These are phyloP conservation scores for Crithidia fasciculata DNA, from an alignment of 208 protist species.

Conservation along the genomic window DNA sequence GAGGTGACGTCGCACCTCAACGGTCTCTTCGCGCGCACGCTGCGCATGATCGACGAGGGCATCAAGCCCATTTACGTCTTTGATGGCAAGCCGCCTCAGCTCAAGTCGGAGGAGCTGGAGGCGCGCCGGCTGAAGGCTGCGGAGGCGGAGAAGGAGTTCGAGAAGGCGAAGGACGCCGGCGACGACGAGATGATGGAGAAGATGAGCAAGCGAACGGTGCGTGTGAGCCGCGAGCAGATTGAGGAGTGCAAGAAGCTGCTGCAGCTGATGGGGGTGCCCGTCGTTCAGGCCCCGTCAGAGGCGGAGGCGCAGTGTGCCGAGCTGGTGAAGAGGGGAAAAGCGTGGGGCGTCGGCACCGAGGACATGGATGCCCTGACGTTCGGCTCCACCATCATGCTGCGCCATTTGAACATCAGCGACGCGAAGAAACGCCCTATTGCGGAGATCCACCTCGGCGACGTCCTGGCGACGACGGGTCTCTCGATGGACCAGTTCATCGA, in stretches of 20 bases:
- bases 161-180: slow-evolving; percentile 88
- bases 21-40: slow-evolving; percentile 98
- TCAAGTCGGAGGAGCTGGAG: slow-evolving; percentile 96
- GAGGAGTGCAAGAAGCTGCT: slow-evolving; percentile 99
- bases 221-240: slow-evolving; percentile 95
- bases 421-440: slow-evolving; percentile 96
- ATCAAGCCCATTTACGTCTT: slow-evolving; percentile 99
- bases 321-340: slow-evolving; percentile 93
- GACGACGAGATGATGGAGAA: slow-evolving; percentile 94
- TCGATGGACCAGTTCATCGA: slow-evolving; percentile 98
- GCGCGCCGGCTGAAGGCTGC: slow-evolving; percentile 91
- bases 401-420: slow-evolving; percentile 96
- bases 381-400: slow-evolving; percentile 95
- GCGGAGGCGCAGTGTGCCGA: slow-evolving; percentile 99
- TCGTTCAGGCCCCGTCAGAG: slow-evolving; percentile 96
- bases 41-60: slow-evolving; percentile 98
- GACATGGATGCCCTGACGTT: slow-evolving; percentile 99
- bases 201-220: slow-evolving; percentile 95
- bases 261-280: slow-evolving; percentile 98
- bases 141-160: slow-evolving; percentile 93
- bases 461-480: slow-evolving; percentile 84
- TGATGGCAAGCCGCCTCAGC: slow-evolving; percentile 98
- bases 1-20: slow-evolving; percentile 98
- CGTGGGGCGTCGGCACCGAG: slow-evolving; percentile 98
- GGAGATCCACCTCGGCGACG: slow-evolving; percentile 93